Percentiles rank a stretch among this genome's conserved stretches.
Conservation (phyloP, 2,329 filamentous ascomycete genomes). For the Parasarocladium wereldwijsianum region DNA sequence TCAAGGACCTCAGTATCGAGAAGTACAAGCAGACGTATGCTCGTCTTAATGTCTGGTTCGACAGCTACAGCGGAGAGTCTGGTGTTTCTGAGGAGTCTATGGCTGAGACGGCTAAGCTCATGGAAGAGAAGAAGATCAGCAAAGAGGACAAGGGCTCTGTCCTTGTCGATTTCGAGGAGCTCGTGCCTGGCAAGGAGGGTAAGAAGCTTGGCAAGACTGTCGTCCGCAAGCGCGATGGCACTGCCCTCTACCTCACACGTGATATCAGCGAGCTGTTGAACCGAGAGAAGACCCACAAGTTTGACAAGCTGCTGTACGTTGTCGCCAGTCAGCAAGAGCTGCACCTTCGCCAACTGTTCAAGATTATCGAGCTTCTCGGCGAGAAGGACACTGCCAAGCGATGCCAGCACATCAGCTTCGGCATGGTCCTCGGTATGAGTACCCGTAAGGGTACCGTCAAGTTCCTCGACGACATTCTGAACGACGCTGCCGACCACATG, state of each 20-base stretch:
- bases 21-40: slow-evolving; percentile 55
- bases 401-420: slow-evolving; percentile 64
- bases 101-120: slow-evolving; percentile 43
- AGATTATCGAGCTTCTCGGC: slow-evolving; percentile 59
- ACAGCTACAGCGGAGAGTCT: slow-evolving; percentile 55
- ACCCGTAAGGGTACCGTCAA: slow-evolving; percentile 55
- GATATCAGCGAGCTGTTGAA: slow-evolving; percentile 63
- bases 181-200: slow-evolving; percentile 48
- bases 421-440: slow-evolving; percentile 55
- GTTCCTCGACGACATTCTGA: slow-evolving; percentile 45
- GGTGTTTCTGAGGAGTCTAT: slow-evolving; percentile 55
- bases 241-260: slow-evolving; percentile 62
- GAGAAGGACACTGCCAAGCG: slow-evolving; percentile 52
- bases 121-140: slow-evolving; percentile 50
- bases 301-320: slow-evolving; percentile 72
- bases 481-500: slow-evolving; percentile 84
- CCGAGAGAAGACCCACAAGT: slow-evolving; percentile 46
- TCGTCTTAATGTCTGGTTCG: slow-evolving; percentile 56
- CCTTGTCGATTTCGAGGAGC: slow-evolving; percentile 57
- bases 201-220: slow-evolving; percentile 58
- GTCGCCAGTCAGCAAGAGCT: slow-evolving; percentile 59
- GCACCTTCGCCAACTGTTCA: slow-evolving; percentile 62
- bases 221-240: slow-evolving; percentile 59
- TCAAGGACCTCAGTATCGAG: slow-evolving; percentile 52
- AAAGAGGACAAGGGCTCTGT: slow-evolving; percentile 59